Base-by-base conservation (phyloP, 306 rosid species). In the Lagenaria siceraria region DNA sequence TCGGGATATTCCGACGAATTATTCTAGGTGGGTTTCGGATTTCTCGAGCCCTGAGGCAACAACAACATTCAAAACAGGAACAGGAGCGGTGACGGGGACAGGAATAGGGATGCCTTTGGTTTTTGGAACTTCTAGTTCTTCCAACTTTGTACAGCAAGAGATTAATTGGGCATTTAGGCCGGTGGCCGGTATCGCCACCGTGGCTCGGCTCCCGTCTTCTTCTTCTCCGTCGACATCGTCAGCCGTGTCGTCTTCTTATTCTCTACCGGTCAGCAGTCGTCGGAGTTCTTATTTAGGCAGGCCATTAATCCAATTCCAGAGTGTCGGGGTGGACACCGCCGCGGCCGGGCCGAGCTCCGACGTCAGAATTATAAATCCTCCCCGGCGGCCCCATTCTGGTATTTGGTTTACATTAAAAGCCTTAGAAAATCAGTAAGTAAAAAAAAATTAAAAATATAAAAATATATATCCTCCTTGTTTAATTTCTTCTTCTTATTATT, bases 401-500 rank as follows among this genome's bases (percentile, higher is more conserved):
- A 85, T 96, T 48, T 96, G 99, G 99, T 96, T 96, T 35, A 89
- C 81, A 87, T 89, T 96, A 8, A 96, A 88, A 90, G 98, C 98
- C n/a, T 89, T 93, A 15, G 96, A 81, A 64, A 87, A 90, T 76
- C 99, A 89, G 99, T 96, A 87, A 87, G 96, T 79, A 76, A 52
- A 38, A 29, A 38, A 66, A 66, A 62, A 17, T 18, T 15, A 6
- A 62, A 29, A 14, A 0, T 10, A n/a, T 8, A 38, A 38, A 38
- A 3, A 13, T 46, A 43, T 2, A 46, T 46, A 46, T 62, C 10
- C 75, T 15, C 17, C n/a, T 40, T 40, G 3, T 36, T 33, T 52
- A 3, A 14, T 48, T 53, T 68, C 73, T 46, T 24, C 19, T 12
- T 29, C 11, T 21, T 17, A 13, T 36, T n/a, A 6, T 73, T 35